A percentile compares a stretch with the other conserved stretches of the same genome.
phyloP scores from a whole-genome alignment of 1,139 yeast species.

The Hyphopichia khmerensis region DNA sequence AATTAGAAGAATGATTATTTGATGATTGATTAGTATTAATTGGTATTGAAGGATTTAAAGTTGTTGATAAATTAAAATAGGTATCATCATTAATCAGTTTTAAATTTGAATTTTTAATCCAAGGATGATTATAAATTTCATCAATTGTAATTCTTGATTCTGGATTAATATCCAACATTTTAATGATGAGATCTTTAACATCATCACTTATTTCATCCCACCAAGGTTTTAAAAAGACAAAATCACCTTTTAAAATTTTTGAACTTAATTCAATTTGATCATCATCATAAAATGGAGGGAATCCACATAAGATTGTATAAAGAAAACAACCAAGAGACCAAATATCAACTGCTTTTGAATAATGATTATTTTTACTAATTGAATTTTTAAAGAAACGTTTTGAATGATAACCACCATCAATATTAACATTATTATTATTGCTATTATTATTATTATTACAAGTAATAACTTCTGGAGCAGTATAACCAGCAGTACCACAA shows the following conservation, averaged over 20 bases:
- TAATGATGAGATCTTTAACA: constrained; percentile 66
- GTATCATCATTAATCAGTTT: constrained; percentile 4
- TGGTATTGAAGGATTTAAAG: background rate
- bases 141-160: constrained; percentile 59
- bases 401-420: no score
- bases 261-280: constrained; percentile 75
- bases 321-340: constrained; percentile 96
- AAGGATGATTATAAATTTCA: constrained; percentile 59
- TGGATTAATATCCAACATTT: constrained; percentile 62
- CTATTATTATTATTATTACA: constrained; percentile 21
- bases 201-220: constrained; percentile 89
- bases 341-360: constrained; percentile 89
- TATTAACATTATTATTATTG: no score
- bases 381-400: constrained; percentile 15
- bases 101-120: constrained; percentile 20
- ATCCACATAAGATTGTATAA: constrained; percentile 88
- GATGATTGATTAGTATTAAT: background rate
- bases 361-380: constrained; percentile 61
- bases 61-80: constrained; percentile 8
- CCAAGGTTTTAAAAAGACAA: constrained; percentile 86
- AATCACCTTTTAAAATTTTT: constrained; percentile 83
- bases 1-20: background rate
- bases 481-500: constrained; percentile 64
- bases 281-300: constrained; percentile 95
- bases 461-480: constrained; percentile 90